phyloP scores from a whole-genome alignment of 495 filamentous ascomycete genomes.

The Xylaria nigripes region DNA sequence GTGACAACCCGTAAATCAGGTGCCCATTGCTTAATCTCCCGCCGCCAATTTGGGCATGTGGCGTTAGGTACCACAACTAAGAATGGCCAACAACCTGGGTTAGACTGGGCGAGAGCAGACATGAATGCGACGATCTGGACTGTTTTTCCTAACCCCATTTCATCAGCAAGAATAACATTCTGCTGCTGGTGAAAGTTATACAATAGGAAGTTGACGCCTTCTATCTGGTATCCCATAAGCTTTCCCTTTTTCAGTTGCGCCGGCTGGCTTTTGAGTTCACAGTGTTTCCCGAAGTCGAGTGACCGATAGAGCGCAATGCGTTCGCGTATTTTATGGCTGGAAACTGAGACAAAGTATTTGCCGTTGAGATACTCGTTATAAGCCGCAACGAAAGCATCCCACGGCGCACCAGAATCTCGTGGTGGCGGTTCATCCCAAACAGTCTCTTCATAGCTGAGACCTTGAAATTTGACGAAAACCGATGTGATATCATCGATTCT shows the following conservation, averaged over 20 bases:
- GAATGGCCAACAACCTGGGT: constrained; percentile 81
- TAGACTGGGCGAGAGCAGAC: constrained; percentile 62
- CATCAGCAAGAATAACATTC: constrained; percentile 93
- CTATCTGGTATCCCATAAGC: constrained; percentile 88
- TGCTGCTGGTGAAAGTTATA: constrained; percentile 74
- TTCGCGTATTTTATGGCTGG: constrained; percentile 46
- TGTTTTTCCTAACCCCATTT: constrained; percentile 98
- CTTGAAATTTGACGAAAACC: constrained; percentile 84
- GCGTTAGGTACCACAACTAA: constrained; percentile 89
- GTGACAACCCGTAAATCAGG: constrained; percentile 80
- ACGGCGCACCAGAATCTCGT: constrained; percentile 56
- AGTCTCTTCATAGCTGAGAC: constrained; percentile 85
- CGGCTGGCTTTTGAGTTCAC: constrained; percentile 68
- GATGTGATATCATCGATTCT: constrained; percentile 59
- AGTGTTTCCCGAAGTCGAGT: constrained; percentile 54
- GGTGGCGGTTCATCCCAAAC: constrained; percentile 82
- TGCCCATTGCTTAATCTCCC: constrained; percentile 92
- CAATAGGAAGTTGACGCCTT: constrained; percentile 95
- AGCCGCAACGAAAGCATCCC: constrained; percentile 72
- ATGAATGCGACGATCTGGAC: constrained; percentile 87
- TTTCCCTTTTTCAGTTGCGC: constrained; percentile 63
- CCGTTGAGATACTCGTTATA: constrained; percentile 79
- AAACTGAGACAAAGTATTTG: constrained; percentile 53
- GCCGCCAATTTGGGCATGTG: constrained; percentile 92
- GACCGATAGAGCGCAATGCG: constrained; percentile 54